Evolutionary conservation across 1,284 basidiomycete species (phyloP).

Genomic region (Apiotrichum porosum): DNA sequence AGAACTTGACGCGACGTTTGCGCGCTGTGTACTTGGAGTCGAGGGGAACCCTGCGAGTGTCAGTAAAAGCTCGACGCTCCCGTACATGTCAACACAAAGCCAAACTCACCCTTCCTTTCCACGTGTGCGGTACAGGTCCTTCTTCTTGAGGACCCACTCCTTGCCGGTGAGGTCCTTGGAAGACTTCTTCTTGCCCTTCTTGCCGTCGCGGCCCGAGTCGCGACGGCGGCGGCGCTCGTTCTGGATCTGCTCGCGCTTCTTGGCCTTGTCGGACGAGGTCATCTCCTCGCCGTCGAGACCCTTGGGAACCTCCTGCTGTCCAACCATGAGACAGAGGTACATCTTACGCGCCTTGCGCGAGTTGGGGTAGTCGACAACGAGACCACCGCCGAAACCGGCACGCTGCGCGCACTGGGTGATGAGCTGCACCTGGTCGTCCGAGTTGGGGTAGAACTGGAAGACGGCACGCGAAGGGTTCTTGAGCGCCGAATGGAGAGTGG

Average conservation of each 20-base stretch:
- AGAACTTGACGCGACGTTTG: conserved; percentile 48
- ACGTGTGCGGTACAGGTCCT: conserved; percentile 54
- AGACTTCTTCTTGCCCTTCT: conserved; percentile 26
- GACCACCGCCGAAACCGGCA: conserved; percentile 93
- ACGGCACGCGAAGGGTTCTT: conserved; percentile 89
- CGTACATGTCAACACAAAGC: background rate
- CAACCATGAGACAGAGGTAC: conserved; percentile 82
- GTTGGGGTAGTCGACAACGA: conserved; percentile 96
- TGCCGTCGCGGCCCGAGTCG: conserved; percentile 21
- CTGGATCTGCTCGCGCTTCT: conserved; percentile 49
- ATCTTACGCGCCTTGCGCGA: conserved; percentile 90
- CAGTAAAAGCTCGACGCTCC: background rate
- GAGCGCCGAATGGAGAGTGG: conserved; percentile 86
- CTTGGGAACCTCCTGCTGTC: conserved; percentile 61
- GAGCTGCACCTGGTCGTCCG: conserved; percentile 90
- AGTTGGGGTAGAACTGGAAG: conserved; percentile 92
- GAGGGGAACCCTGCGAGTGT: conserved; percentile 38
- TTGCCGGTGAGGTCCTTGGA: conserved; percentile 47
- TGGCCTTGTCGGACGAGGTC: conserved; percentile 51
- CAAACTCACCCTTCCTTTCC: conserved; percentile 52
- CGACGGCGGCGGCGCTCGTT: conserved; percentile 43
- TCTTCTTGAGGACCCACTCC: conserved; percentile 57
- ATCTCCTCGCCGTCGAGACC: conserved; percentile 68
- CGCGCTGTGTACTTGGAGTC: conserved; percentile 50
- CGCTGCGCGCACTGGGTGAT: conserved; percentile 90